Evolutionary conservation across 2,329 filamentous ascomycete genomes (phyloP).

Genomic region (Scedosporium aurantiacum): DNA sequence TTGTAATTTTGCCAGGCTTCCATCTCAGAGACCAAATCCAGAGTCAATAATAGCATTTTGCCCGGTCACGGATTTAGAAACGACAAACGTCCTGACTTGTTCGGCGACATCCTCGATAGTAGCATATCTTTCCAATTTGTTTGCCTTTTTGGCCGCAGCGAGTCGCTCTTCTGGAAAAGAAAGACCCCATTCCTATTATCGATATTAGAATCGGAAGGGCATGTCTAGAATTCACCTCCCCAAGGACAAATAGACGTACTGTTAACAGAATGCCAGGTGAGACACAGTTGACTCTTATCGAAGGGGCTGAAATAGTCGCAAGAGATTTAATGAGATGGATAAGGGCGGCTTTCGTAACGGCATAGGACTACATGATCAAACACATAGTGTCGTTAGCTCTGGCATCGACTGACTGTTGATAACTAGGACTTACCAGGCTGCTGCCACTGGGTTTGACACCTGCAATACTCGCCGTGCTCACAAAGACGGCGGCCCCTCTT

Average conservation of each 20-base stretch:
- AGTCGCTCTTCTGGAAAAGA: conserved; percentile 1
- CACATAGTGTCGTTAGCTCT: background rate
- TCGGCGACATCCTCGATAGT: conserved; percentile 5
- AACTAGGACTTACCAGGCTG: background rate
- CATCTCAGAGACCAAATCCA: background rate
- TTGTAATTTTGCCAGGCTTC: background rate
- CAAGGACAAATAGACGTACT: background rate
- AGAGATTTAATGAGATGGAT: conserved; percentile 2
- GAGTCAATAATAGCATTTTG: conserved; percentile 3
- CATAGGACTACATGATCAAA: background rate
- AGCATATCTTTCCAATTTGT: conserved; percentile 1
- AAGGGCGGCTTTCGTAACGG: conserved; percentile 1
- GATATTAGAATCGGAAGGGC: background rate
- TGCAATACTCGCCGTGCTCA: conserved; percentile 3
- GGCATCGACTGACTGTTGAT: background rate
- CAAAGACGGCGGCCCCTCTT: conserved; percentile 17
- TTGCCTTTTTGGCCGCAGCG: background rate
- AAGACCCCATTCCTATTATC: conserved; percentile 3
- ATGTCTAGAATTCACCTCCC: background rate
- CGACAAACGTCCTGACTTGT: conserved; percentile 2
- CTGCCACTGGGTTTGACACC: conserved; percentile 4
- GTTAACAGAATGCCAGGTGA: background rate
- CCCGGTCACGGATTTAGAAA: conserved; percentile 1
- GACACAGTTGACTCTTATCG: conserved; percentile 1
- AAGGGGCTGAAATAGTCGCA: background rate